Evolutionary conservation across 768 basidiomycete species (phyloP).

Genomic region (Fomitopsis serialis): DNA sequence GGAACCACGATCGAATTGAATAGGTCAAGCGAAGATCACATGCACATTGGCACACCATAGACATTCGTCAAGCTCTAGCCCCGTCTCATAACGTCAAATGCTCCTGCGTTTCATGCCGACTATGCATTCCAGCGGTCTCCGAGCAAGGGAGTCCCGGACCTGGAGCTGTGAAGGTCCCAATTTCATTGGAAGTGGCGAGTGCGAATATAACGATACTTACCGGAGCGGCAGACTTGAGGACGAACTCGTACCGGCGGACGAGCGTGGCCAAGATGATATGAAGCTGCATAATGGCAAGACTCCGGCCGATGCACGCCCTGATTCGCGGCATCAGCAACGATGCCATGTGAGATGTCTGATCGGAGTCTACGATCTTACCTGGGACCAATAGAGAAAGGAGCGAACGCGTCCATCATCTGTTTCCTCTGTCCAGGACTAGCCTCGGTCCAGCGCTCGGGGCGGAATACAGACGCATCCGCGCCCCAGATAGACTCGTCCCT

Average conservation of each 20-base stretch:
- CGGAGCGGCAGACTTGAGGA: constrained; percentile 52
- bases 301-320: constrained; percentile 6
- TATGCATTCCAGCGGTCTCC: background rate
- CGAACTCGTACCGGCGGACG: constrained; percentile 65
- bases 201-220: constrained; percentile 25
- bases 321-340: background rate
- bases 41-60: background rate
- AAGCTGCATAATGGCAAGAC: constrained; percentile 1
- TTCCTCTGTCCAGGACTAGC: constrained; percentile 2
- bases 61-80: background rate
- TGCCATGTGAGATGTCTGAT: background rate
- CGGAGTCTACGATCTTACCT: background rate
- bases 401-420: constrained; percentile 7
- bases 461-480: constrained; percentile 20
- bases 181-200: background rate
- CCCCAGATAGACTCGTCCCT: constrained; percentile 24
- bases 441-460: constrained; percentile 27
- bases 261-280: constrained; percentile 73
- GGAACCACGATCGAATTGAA: too few relatives aligned
- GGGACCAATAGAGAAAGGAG: constrained; percentile 12
- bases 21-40: background rate
- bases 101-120: constrained; percentile 3
- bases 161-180: background rate
- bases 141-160: background rate
- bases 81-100: background rate